phyloP scores from a whole-genome alignment of 129 eudicot species.

The Deinandra increscens region DNA sequence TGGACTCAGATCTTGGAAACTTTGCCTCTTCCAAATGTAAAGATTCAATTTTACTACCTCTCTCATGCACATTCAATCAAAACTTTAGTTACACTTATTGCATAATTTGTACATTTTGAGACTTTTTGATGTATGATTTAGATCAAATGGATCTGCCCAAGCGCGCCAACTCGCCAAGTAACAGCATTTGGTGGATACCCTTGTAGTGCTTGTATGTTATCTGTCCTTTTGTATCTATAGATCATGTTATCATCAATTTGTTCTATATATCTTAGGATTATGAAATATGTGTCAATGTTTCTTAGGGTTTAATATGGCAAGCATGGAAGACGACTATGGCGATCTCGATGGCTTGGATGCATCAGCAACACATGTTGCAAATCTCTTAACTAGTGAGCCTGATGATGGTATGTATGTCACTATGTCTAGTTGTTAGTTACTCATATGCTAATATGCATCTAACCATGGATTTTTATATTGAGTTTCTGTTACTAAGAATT shows the following conservation, averaged over 20 bases:
- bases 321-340: conserved; percentile 42
- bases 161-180: conserved; percentile 81
- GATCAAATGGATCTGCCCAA: conserved; percentile 83
- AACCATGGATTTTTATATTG: neutral
- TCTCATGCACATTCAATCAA: conserved; percentile 13
- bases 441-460: neutral
- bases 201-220: conserved; percentile 67
- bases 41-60: conserved; percentile 14
- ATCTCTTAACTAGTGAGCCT: conserved; percentile 45
- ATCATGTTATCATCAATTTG: neutral
- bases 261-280: neutral
- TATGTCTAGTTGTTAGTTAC: neutral
- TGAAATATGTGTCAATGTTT: conserved; percentile 6
- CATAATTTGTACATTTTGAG: conserved; percentile 14
- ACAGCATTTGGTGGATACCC: conserved; percentile 70
- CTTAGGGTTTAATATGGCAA: conserved; percentile 52
- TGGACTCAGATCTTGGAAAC: conserved; percentile 78
- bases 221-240: neutral
- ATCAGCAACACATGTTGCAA: conserved; percentile 56
- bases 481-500: too few relatives aligned
- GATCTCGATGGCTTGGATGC: conserved; percentile 55
- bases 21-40: conserved; percentile 73
- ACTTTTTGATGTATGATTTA: conserved; percentile 13
- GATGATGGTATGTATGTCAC: conserved; percentile 55
- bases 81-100: neutral